Evolutionary conservation across 2,329 filamentous ascomycete genomes (phyloP), one percentile per base, ranked within the genome.

Genomic region (Tolypocladium album): DNA sequence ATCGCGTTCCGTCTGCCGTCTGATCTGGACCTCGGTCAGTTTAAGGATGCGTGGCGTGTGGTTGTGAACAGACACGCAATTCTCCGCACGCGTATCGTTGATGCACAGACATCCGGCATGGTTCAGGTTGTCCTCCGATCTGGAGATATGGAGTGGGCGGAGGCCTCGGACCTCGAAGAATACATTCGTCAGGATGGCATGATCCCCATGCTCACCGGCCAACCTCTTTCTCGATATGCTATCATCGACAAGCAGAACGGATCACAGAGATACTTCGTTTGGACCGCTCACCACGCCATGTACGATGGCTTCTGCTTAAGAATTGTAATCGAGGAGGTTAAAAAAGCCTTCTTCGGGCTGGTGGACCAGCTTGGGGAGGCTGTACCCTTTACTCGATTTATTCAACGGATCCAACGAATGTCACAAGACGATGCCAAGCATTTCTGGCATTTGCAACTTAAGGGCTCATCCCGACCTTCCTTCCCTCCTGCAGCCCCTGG

Each of bases 241-340:
- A 58, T 38, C 58, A 60, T 58, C 56, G 47, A 61, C 45, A 47
- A 17, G 17, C 11, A 27, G 13, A 22, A 47, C 27, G 45, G 45
- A 27, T n/a, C 59, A 56, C 15, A 61, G 61, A 22, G 13, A 39
- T 63, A 24, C 59, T 64, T 56, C 57, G 63, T 47, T 9, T 79
- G 34, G 79, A 77, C 0, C 22, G 55, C 39, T 27, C 55, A 57
- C 17, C 77, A 78, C 61, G 76, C 76, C 1, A 76, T 78, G 63
- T 78, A 78, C 61, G 76, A 79, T 60, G 76, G 76, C 39, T 72
- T 78, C 38, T 77, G 71, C 60, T 69, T 78, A 8, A 75, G 74
- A 1, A 66, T 69, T 9, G 66, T 78, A 39, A 38, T 27, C 4
- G 17, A 36, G 1, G 38, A 57, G 27, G 39, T 57, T 15, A 24